These are phyloP conservation scores for Candida tropicalis DNA, from an alignment of 1,139 yeast species.

Conservation along the genomic window DNA sequence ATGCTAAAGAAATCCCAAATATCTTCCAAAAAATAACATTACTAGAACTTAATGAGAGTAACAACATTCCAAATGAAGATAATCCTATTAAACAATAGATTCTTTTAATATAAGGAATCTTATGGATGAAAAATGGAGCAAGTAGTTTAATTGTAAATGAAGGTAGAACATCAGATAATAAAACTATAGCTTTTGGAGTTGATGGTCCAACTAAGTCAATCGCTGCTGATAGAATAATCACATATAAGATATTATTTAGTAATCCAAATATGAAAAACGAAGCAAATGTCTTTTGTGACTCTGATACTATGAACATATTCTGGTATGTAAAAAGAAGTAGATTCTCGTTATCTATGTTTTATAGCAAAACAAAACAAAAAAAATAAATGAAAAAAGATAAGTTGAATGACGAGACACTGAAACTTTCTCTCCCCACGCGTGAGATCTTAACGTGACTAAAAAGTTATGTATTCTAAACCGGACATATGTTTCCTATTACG, in stretches of 20 bases:
- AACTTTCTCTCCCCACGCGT: no score
- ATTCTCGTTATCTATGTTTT: no score
- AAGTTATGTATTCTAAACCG: no score
- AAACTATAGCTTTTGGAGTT: conserved; percentile 83
- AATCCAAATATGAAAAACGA: conserved; percentile 86
- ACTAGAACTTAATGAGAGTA: conserved; percentile 52
- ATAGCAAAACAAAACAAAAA: no score
- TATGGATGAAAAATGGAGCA: conserved; percentile 81
- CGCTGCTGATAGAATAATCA: conserved; percentile 89
- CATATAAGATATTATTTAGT: conserved; percentile 85
- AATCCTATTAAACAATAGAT: conserved; percentile 56
- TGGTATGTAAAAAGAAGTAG: neutral
- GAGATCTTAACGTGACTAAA: no score
- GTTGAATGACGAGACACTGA: no score
- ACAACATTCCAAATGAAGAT: conserved; percentile 76
- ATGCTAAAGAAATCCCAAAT: conserved; percentile 78
- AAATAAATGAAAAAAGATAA: no score
- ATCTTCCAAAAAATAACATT: conserved; percentile 41
- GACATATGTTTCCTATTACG: no score
- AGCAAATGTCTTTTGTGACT: conserved; percentile 31
- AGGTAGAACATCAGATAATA: conserved; percentile 86
- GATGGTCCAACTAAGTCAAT: conserved; percentile 83
- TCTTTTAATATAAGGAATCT: conserved; percentile 59
- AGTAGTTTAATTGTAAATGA: conserved; percentile 68
- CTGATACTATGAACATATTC: conserved; percentile 4